These are phyloP conservation scores for Coleophoma eucalyptorum DNA, from an alignment of 2,329 filamentous ascomycete genomes.

Conservation along the genomic window DNA sequence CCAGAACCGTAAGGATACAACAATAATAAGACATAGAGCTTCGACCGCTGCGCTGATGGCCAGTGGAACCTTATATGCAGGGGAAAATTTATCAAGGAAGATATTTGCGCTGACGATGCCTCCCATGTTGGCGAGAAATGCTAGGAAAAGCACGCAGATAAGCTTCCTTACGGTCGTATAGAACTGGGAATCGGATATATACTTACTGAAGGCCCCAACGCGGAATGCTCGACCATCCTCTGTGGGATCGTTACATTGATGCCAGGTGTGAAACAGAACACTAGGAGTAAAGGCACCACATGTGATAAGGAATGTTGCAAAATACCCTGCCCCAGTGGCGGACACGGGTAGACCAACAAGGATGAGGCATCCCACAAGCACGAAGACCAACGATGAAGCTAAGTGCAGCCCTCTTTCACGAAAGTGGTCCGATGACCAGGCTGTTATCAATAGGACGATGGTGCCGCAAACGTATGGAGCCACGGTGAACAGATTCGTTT, in stretches of 20 bases:
- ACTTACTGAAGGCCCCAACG: not conserved
- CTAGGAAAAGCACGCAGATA: not conserved
- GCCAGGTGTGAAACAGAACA: conserved; percentile 11
- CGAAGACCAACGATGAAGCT: conserved; percentile 48
- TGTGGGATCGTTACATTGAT: conserved; percentile 21
- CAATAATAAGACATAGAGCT: not conserved
- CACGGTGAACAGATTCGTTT: conserved; percentile 74
- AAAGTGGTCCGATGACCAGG: conserved; percentile 59
- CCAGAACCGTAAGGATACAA: not conserved
- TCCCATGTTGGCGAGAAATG: not conserved
- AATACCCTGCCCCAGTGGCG: conserved; percentile 51
- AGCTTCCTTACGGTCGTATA: not conserved
- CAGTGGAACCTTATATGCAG: not conserved
- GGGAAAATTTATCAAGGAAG: not conserved
- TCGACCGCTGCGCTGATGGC: not conserved
- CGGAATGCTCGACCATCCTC: not conserved
- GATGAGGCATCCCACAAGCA: conserved; percentile 40
- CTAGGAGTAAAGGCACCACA: conserved; percentile 24
- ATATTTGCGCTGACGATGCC: not conserved
- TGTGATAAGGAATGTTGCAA: conserved; percentile 62
- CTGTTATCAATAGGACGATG: conserved; percentile 64
- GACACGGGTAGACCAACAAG: conserved; percentile 59
- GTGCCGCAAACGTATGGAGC: conserved; percentile 73
- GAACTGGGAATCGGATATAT: not conserved
- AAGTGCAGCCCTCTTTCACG: conserved; percentile 66